phyloP scores from a whole-genome alignment of 768 basidiomycete species.

The Agaricus bisporus region DNA sequence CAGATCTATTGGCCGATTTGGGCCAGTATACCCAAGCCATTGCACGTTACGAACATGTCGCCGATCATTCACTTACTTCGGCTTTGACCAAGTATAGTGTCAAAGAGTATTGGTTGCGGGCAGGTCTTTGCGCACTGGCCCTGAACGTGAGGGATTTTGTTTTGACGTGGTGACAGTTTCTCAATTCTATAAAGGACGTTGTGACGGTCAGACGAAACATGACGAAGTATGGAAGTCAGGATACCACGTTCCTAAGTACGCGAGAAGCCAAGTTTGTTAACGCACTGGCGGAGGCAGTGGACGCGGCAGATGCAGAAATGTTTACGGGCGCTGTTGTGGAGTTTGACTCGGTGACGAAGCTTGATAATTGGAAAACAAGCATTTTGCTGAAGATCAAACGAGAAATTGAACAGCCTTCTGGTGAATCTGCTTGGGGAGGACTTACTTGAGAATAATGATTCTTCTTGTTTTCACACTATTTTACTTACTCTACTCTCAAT shows the following conservation, averaged over 20 bases:
- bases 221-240: constrained; percentile 70
- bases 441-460: background rate
- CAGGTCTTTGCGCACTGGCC: constrained; percentile 84
- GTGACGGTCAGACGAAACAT: constrained; percentile 80
- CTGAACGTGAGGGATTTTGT: constrained; percentile 56
- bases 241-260: constrained; percentile 80
- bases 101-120: constrained; percentile 93
- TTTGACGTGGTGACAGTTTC: background rate
- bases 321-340: constrained; percentile 86
- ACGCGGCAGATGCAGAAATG: constrained; percentile 40
- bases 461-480: background rate
- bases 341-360: constrained; percentile 85
- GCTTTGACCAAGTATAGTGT: constrained; percentile 96
- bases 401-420: background rate
- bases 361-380: constrained; percentile 95
- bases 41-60: constrained; percentile 85
- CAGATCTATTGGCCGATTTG: constrained; percentile 88
- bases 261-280: constrained; percentile 88
- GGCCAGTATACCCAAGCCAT: constrained; percentile 85
- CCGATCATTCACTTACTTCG: constrained; percentile 72
- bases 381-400: constrained; percentile 89
- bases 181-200: constrained; percentile 52
- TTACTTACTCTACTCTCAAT: background rate
- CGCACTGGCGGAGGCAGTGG: constrained; percentile 69
- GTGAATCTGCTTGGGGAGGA: constrained; percentile 7